Conservation (phyloP, 1,284 basidiomycete genomes). For the Ustilago trichophora region DNA sequence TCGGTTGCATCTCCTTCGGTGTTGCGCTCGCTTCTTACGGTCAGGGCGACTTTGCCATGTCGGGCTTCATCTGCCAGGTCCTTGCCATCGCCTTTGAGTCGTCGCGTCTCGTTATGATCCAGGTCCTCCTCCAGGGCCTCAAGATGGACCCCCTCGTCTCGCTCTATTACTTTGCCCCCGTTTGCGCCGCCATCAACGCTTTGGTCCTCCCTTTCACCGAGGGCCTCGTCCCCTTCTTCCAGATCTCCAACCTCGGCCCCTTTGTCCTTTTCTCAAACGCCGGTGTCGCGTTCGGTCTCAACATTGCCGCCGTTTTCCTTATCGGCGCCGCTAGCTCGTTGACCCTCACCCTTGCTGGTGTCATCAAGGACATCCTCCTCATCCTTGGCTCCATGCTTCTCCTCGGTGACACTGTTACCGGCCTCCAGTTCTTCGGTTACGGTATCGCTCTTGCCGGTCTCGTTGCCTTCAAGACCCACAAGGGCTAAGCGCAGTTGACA, state of each 20-base stretch:
- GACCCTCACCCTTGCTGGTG: conserved; percentile 90
- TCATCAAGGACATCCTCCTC: conserved; percentile 92
- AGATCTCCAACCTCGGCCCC: conserved; percentile 77
- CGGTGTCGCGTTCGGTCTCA: conserved; percentile 85
- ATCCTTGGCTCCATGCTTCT: conserved; percentile 87
- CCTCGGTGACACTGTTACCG: conserved; percentile 80
- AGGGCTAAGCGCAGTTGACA: conserved; percentile 70
- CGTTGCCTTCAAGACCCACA: conserved; percentile 81
- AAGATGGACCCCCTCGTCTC: conserved; percentile 96
- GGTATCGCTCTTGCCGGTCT: conserved; percentile 82
- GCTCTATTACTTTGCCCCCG: conserved; percentile 78
- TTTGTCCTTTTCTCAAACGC: conserved; percentile 84
- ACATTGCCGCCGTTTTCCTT: conserved; percentile 92
- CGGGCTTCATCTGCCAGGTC: conserved; percentile 78
- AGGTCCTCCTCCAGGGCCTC: conserved; percentile 90
- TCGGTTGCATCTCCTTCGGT: conserved; percentile 89
- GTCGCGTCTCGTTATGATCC: conserved; percentile 92
- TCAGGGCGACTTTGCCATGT: conserved; percentile 82
- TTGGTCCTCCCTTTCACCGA: conserved; percentile 85
- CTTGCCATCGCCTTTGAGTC: conserved; percentile 76
- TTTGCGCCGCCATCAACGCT: conserved; percentile 90
- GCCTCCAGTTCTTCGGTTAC: conserved; percentile 88
- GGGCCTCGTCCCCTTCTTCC: conserved; percentile 85
- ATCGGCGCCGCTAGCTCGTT: conserved; percentile 87
- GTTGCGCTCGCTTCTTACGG: conserved; percentile 88